Evolutionary conservation across 768 basidiomycete genomes (phyloP).

Genomic region (Cystobasidium tubakii): DNA sequence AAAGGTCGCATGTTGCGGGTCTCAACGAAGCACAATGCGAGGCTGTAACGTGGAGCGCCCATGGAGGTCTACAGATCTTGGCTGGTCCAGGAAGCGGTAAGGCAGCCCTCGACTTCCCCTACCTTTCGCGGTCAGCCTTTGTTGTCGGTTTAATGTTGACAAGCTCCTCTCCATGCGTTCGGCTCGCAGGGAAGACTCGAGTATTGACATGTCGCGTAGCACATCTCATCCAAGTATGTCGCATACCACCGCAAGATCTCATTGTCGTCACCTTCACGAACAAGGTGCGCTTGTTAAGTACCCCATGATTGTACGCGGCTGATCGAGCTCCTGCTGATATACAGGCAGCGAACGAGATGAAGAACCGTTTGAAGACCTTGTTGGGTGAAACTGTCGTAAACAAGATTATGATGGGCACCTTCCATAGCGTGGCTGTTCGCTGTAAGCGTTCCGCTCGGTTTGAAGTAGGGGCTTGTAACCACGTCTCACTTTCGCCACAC

Average conservation of each 20-base stretch:
- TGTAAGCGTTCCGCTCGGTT: slow-evolving; percentile 52
- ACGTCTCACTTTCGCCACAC: background rate
- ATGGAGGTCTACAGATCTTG: slow-evolving; percentile 40
- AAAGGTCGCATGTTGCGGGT: background rate
- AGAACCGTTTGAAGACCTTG: slow-evolving; percentile 60
- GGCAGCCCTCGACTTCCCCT: background rate
- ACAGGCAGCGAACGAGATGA: slow-evolving; percentile 75
- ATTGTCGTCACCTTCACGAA: slow-evolving; percentile 70
- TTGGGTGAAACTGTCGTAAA: slow-evolving; percentile 60
- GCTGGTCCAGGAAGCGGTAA: slow-evolving; percentile 44
- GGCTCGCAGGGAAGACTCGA: slow-evolving; percentile 50
- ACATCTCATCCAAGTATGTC: slow-evolving; percentile 38
- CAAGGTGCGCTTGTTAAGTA: slow-evolving; percentile 51
- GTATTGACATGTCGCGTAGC: slow-evolving; percentile 51
- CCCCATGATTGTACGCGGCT: background rate
- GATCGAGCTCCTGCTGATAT: slow-evolving; percentile 19
- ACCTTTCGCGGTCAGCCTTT: background rate
- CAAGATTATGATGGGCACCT: slow-evolving; percentile 55
- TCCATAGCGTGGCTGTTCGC: slow-evolving; percentile 39
- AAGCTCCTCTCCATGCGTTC: too few relatives aligned
- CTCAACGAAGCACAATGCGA: slow-evolving; percentile 38
- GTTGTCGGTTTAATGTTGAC: too few relatives aligned
- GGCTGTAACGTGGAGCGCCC: slow-evolving; percentile 30
- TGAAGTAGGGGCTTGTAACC: too few relatives aligned
- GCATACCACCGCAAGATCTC: background rate